Evolutionary conservation across 306 rosid genomes (phyloP).

Genomic region (Comarum palustre): DNA sequence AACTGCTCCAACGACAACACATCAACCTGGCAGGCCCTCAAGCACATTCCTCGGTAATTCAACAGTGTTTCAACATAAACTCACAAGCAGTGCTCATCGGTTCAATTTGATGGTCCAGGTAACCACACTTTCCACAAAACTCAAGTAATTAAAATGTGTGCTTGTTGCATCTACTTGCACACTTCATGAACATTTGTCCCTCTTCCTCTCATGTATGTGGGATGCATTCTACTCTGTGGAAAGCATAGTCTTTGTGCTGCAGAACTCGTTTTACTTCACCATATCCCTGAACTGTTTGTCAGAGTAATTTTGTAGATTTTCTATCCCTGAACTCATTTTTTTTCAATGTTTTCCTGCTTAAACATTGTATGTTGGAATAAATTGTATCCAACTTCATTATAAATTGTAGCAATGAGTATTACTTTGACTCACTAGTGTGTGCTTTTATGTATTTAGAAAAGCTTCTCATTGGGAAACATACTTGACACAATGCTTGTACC

Average conservation of each 20-base stretch:
- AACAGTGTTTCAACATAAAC: slow-evolving; percentile 73
- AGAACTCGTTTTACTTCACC: background rate
- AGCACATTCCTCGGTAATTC: slow-evolving; percentile 42
- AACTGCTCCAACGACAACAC: slow-evolving; percentile 52
- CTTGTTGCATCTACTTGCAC: background rate
- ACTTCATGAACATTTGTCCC: background rate
- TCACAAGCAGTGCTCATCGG: slow-evolving; percentile 93
- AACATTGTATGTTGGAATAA: background rate
- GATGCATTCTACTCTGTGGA: background rate
- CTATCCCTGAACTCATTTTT: background rate
- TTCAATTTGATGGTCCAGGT: slow-evolving; percentile 99
- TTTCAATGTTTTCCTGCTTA: background rate
- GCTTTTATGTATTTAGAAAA: background rate
- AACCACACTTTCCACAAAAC: slow-evolving; percentile 26
- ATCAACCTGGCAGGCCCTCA: slow-evolving; percentile 65
- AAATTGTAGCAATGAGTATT: background rate
- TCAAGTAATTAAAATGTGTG: background rate
- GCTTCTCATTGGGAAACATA: background rate
- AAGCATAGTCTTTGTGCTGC: background rate
- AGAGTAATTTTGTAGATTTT: background rate
- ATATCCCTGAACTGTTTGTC: background rate
- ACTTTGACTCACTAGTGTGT: background rate
- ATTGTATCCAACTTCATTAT: background rate
- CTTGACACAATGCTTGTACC: background rate
- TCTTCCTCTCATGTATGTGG: background rate